phyloP scores from a whole-genome alignment of 768 basidiomycete species.

The Fistulinella prunicolor region DNA sequence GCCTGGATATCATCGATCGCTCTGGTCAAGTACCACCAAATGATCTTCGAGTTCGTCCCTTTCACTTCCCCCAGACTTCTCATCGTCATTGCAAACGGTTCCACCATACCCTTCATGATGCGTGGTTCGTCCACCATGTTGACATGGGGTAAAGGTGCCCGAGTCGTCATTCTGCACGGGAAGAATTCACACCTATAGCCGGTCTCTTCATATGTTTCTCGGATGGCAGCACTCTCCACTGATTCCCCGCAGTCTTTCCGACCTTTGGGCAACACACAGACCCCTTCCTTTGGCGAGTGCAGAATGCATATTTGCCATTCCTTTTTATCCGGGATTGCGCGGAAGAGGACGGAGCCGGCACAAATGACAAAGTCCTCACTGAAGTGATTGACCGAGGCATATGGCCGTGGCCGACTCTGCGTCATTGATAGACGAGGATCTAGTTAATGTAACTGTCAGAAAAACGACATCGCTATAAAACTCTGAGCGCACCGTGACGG shows the following conservation, averaged over 20 bases:
- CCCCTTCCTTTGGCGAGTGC: conserved; percentile 5
- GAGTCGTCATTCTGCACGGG: conserved; percentile 49
- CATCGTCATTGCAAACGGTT: conserved; percentile 38
- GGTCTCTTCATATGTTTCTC: conserved; percentile 68
- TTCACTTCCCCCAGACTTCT: conserved; percentile 22
- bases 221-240: conserved; percentile 47
- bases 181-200: conserved; percentile 54
- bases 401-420: not conserved
- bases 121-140: conserved; percentile 31
- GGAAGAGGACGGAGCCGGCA: conserved; percentile 22
- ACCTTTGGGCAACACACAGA: conserved; percentile 55
- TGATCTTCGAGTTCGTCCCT: conserved; percentile 44
- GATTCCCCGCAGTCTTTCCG: conserved; percentile 57
- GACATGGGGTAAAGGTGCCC: conserved; percentile 49
- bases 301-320: conserved; percentile 18
- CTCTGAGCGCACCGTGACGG: too few relatives aligned
- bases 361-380: conserved; percentile 18
- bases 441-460: not conserved
- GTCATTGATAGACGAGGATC: not conserved
- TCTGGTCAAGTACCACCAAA: conserved; percentile 51
- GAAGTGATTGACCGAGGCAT: conserved; percentile 11
- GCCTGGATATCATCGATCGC: conserved; percentile 34
- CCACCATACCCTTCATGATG: conserved; percentile 19
- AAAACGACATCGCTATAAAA: not conserved
- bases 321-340: not conserved